Percentiles rank a stretch among this genome's conserved stretches.
Evolutionary conservation across 2,329 filamentous ascomycete genomes (phyloP).

Genomic region (Celoporthe dispersa): DNA sequence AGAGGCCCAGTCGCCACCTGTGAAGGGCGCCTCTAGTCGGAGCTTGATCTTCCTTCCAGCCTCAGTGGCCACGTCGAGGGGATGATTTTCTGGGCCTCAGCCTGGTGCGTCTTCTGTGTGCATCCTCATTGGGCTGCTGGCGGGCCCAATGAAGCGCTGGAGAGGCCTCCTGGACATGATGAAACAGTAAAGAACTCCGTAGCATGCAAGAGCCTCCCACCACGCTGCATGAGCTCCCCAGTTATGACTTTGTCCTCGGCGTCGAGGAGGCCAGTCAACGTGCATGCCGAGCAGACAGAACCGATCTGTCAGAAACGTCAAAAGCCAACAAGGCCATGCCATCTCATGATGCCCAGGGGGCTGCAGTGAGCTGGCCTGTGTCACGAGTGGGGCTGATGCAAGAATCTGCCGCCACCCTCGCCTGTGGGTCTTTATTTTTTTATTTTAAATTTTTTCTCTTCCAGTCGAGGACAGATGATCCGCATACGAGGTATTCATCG

Average conservation of each 20-base stretch:
- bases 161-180: not conserved
- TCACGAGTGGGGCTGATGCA: not conserved
- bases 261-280: not conserved
- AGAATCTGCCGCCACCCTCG: conserved; percentile 1
- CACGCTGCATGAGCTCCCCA: not conserved
- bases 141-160: not conserved
- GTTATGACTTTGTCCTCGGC: not conserved
- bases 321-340: conserved; percentile 1
- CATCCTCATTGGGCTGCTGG: not conserved
- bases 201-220: not conserved
- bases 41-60: not conserved
- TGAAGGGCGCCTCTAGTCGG: not conserved
- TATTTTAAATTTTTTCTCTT: not conserved
- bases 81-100: not conserved
- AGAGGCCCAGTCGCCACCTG: not conserved
- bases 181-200: conserved; percentile 3
- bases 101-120: not conserved
- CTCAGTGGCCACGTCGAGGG: not conserved
- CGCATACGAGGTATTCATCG: conserved; percentile 1
- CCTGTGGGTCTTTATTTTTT: not conserved
- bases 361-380: conserved; percentile 4
- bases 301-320: not conserved
- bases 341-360: not conserved
- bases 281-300: not conserved
- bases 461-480: not conserved